phyloP scores from a whole-genome alignment of 305 asterid species.

The Fraxinus nigra region DNA sequence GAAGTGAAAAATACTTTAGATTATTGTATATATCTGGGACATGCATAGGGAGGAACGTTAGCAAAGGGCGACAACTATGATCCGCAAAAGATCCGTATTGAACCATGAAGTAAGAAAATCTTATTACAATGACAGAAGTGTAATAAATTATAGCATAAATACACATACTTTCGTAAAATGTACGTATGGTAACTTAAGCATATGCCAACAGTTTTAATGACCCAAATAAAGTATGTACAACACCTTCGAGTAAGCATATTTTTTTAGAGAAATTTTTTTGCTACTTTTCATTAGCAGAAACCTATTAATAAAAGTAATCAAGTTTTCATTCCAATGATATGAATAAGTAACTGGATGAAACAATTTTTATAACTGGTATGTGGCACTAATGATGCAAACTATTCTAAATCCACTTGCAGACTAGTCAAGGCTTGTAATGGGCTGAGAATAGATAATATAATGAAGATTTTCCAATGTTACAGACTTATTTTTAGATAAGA shows the following conservation, averaged over 20 bases:
- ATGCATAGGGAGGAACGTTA: too few relatives aligned
- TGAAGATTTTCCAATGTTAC: background rate
- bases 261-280: background rate
- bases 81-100: too few relatives aligned
- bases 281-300: background rate
- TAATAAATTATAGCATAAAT: too few relatives aligned
- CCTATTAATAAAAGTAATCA: background rate
- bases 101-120: too few relatives aligned
- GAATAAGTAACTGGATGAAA: background rate
- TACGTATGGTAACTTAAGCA: too few relatives aligned
- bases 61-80: too few relatives aligned
- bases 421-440: background rate
- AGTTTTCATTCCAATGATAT: background rate
- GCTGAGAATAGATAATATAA: background rate
- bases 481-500: too few relatives aligned
- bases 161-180: too few relatives aligned
- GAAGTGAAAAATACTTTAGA: too few relatives aligned
- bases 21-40: too few relatives aligned
- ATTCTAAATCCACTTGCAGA: background rate
- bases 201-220: too few relatives aligned
- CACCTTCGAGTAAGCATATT: background rate
- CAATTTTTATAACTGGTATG: background rate
- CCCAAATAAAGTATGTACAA: background rate
- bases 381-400: background rate
- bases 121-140: too few relatives aligned